Percentiles rank a stretch among this genome's conserved stretches.
Conservation (phyloP, 768 basidiomycete species). For the Asterophora lycoperdoides region DNA sequence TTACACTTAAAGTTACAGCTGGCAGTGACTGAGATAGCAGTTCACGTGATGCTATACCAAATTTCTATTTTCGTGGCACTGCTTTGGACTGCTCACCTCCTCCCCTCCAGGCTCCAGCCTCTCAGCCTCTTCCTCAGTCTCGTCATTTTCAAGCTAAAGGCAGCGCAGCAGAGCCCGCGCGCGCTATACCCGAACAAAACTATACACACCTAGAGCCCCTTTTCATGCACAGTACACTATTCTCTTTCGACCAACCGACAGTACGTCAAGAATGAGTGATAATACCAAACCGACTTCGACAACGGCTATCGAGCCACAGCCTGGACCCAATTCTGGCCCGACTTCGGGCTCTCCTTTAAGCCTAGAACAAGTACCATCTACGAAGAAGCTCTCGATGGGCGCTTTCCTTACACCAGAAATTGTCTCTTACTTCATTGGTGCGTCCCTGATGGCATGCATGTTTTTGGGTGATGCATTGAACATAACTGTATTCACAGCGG, state of each 20-base stretch:
- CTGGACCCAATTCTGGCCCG: slow-evolving; percentile 7
- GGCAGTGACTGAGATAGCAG: too few species aligned
- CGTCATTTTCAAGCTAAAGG: neutral
- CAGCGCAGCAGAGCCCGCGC: neutral
- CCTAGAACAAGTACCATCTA: neutral
- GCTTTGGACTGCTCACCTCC: neutral
- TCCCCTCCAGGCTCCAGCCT: neutral
- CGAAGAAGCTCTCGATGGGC: slow-evolving; percentile 7
- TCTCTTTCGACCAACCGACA: slow-evolving; percentile 3
- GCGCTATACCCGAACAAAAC: slow-evolving; percentile 14
- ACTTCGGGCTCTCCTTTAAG: neutral
- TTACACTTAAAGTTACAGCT: too few species aligned
- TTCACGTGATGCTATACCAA: too few species aligned
- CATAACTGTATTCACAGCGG: slow-evolving; percentile 30
- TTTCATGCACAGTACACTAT: slow-evolving; percentile 14
- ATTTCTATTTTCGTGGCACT: too few species aligned
- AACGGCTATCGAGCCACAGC: neutral
- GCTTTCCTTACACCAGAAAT: slow-evolving; percentile 35
- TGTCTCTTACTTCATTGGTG: slow-evolving; percentile 42
- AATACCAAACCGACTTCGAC: neutral
- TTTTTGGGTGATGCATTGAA: neutral
- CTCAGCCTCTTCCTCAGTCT: slow-evolving; percentile 2
- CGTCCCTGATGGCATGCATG: slow-evolving; percentile 2
- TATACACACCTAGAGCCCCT: slow-evolving; percentile 4
- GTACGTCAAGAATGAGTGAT: slow-evolving; percentile 9